phyloP scores from a whole-genome alignment of 2,329 filamentous ascomycete species.

The Diaporthe helianthi region DNA sequence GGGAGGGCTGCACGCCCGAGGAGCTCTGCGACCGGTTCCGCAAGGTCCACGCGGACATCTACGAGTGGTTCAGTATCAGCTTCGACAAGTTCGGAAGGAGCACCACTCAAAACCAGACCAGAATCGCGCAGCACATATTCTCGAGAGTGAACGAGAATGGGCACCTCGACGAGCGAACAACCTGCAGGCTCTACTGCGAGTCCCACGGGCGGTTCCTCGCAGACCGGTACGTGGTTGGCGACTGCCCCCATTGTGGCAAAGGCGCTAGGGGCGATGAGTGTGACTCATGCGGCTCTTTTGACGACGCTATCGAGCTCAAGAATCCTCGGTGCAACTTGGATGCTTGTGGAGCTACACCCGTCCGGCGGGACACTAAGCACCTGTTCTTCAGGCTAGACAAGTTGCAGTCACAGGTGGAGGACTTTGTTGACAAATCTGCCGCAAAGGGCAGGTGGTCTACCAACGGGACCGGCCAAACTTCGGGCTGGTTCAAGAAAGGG shows the following conservation, averaged over 20 bases:
- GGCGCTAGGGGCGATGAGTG: constrained; percentile 67
- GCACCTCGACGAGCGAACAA: constrained; percentile 71
- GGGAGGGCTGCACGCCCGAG: constrained; percentile 71
- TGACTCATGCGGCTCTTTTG: constrained; percentile 63
- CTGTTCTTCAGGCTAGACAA: constrained; percentile 74
- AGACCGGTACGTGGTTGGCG: constrained; percentile 71
- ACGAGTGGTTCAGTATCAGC: constrained; percentile 78
- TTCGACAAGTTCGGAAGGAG: constrained; percentile 81
- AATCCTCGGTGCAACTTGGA: constrained; percentile 78
- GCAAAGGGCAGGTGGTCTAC: constrained; percentile 67
- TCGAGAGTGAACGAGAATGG: constrained; percentile 72
- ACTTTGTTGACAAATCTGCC: constrained; percentile 67
- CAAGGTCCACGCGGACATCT: constrained; percentile 73
- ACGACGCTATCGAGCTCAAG: constrained; percentile 64
- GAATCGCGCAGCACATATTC: constrained; percentile 78
- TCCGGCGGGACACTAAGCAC: constrained; percentile 72
- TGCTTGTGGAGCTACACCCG: constrained; percentile 62
- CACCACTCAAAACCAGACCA: constrained; percentile 73
- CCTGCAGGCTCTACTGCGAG: constrained; percentile 76
- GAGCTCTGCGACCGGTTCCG: constrained; percentile 79
- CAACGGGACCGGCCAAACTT: constrained; percentile 67
- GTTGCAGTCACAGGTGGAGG: constrained; percentile 68
- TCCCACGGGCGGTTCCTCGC: constrained; percentile 65
- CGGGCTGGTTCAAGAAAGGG: constrained; percentile 69
- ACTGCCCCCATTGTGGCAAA: constrained; percentile 65